These are phyloP conservation scores for Roridomyces roridus DNA, from an alignment of 768 basidiomycete species.

Conservation along the genomic window DNA sequence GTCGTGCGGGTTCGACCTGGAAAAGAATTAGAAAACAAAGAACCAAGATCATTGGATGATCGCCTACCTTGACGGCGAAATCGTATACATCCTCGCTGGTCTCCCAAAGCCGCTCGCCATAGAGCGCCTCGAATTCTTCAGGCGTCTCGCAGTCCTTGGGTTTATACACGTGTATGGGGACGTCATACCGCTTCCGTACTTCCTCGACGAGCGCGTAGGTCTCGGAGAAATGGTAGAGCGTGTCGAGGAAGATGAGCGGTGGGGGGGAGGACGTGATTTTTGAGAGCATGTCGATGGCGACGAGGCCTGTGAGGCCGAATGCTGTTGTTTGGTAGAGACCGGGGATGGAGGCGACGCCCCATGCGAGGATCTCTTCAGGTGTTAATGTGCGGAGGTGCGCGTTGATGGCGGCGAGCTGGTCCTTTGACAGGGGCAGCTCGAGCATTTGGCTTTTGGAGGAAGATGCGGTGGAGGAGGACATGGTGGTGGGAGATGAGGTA, in stretches of 20 bases:
- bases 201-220: constrained; percentile 88
- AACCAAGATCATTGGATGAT: background rate
- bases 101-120: constrained; percentile 88
- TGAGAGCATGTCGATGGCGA: constrained; percentile 93
- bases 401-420: constrained; percentile 74
- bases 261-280: constrained; percentile 72
- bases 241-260: constrained; percentile 95
- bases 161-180: constrained; percentile 76
- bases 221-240: constrained; percentile 93
- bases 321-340: constrained; percentile 93
- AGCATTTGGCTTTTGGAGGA: constrained; percentile 49
- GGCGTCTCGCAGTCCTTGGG: constrained; percentile 74
- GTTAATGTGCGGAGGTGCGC: constrained; percentile 69
- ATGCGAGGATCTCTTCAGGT: constrained; percentile 85
- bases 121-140: constrained; percentile 77
- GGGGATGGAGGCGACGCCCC: constrained; percentile 84
- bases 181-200: constrained; percentile 78
- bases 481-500: constrained; percentile 2
- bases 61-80: constrained; percentile 84
- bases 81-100: constrained; percentile 88
- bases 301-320: constrained; percentile 94
- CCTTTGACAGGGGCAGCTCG: constrained; percentile 60
- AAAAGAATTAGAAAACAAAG: background rate
- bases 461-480: constrained; percentile 15
- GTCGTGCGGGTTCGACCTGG: constrained; percentile 91